These are phyloP conservation scores for Tolypocladium cylindrosporum DNA, from an alignment of 2,329 filamentous ascomycete species.

Conservation along the genomic window DNA sequence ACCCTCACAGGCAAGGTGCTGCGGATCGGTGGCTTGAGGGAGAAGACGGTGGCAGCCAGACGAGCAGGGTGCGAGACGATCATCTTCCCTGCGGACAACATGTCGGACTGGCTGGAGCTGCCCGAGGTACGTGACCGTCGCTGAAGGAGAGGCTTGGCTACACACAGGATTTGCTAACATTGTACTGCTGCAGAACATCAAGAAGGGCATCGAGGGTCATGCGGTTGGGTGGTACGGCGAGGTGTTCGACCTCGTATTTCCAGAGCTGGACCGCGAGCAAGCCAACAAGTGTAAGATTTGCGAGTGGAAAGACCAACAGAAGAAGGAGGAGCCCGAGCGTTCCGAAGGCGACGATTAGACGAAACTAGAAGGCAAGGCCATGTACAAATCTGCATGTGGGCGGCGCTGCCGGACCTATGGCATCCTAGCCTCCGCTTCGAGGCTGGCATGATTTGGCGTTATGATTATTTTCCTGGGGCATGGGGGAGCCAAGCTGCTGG, in stretches of 20 bases:
- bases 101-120: constrained; percentile 94
- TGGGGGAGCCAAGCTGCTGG: not conserved
- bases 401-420: constrained; percentile 3
- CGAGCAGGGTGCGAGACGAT: constrained; percentile 87
- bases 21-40: constrained; percentile 82
- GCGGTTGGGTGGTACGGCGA: constrained; percentile 91
- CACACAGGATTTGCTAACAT: not conserved
- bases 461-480: not conserved
- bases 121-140: constrained; percentile 66
- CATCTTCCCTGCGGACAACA: constrained; percentile 90
- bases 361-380: not conserved
- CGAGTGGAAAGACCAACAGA: constrained; percentile 41
- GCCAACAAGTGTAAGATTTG: constrained; percentile 65
- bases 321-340: constrained; percentile 24
- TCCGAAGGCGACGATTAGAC: constrained; percentile 24
- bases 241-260: constrained; percentile 87
- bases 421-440: not conserved
- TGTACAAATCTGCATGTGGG: constrained; percentile 2
- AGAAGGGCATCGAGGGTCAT: constrained; percentile 85
- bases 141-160: not conserved
- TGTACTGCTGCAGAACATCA: constrained; percentile 68
- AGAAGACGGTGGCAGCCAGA: constrained; percentile 94
- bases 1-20: constrained; percentile 96
- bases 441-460: constrained; percentile 5
- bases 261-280: constrained; percentile 60